A percentile compares a stretch with the other conserved stretches of the same genome.
Conservation (phyloP, 2,329 filamentous ascomycete genomes). For the Aureobasidium uvarum region DNA sequence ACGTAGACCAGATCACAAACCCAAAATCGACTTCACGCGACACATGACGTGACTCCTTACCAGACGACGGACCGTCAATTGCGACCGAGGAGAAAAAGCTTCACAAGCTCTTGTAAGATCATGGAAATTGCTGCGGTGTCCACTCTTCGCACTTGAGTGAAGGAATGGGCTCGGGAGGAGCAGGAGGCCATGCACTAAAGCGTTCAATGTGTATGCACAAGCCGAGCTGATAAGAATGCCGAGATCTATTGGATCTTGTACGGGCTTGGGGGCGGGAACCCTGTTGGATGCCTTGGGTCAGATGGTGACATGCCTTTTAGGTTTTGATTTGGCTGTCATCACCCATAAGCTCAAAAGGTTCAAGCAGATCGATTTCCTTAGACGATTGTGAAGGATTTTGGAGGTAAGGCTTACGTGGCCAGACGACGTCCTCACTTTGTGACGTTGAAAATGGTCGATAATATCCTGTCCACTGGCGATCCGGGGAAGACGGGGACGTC, state of each 20-base stretch:
- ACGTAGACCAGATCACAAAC: background rate
- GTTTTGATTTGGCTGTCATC: slow-evolving; percentile 4
- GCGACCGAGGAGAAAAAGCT: background rate
- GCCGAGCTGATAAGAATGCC: slow-evolving; percentile 16
- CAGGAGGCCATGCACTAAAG: background rate
- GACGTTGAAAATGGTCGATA: background rate
- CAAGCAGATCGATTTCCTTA: background rate
- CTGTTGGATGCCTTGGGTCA: background rate
- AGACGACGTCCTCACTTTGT: background rate
- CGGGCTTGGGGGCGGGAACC: slow-evolving; percentile 5
- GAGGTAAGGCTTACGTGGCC: slow-evolving; percentile 9
- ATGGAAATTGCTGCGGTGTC: background rate
- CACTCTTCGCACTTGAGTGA: background rate
- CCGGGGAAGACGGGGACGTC: background rate
- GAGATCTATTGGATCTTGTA: slow-evolving; percentile 20
- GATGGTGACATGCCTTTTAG: background rate
- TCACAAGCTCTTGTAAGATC: background rate
- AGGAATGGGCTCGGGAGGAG: slow-evolving; percentile 4
- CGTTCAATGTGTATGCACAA: background rate
- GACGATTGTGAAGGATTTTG: slow-evolving; percentile 4
- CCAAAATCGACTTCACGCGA: slow-evolving; percentile 4
- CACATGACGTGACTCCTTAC: background rate
- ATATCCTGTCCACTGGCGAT: background rate
- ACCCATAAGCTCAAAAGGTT: background rate
- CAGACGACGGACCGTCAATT: background rate